Base-by-base conservation (phyloP, 176 grass and related monocot species). In the Juncus effusus region DNA sequence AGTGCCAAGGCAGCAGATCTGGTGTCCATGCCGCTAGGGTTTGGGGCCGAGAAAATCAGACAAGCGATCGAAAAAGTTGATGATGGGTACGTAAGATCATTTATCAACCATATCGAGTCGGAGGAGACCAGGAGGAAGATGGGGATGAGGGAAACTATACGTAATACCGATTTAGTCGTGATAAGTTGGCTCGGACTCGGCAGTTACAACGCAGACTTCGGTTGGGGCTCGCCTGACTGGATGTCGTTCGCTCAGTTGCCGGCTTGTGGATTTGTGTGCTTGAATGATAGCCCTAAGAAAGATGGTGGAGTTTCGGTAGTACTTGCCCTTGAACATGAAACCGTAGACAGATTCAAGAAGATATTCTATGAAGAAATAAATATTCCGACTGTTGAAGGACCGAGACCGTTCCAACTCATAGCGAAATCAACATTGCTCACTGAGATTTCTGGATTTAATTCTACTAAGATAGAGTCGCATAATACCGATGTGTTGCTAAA, bases 121-220 rank as follows among this genome's bases (percentile, higher is more conserved):
- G 67, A 38, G 11, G 53, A 71, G 44, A 47, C 44, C 7, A 42
- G 15, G 37, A 45, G 19, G 10, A 66, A 15, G 19, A 15, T 42
- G 59, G 36, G 59, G 35, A 63, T 63, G 40, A 12, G 59, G 42
- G 13, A 6, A 5, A 61, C 11, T 4, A 36, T 41, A 10, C 58
- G 10, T n/a, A 12, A 13, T 14, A 42, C 72, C 3, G 15, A 50
- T 13, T 7, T 75, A 0, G 12, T 12, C 5, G 8, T 63, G 1
- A 56, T 45, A 11, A 75, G 72, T 61, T 75, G 72, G 72, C 7
- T 51, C 38, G 51, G 74, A n/a, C 13, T 77, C n/a, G 51, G 62
- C 15, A 67, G 61, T 42, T 13, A 77, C 55, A 51, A 68, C 5
- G 51, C 51, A 0, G 74, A 77, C 74, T 77, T 77, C 49, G 74